Percentiles rank a stretch among this genome's conserved stretches.
phyloP scores from a whole-genome alignment of 176 grass and related monocot genomes.

The Carex myosuroides region DNA sequence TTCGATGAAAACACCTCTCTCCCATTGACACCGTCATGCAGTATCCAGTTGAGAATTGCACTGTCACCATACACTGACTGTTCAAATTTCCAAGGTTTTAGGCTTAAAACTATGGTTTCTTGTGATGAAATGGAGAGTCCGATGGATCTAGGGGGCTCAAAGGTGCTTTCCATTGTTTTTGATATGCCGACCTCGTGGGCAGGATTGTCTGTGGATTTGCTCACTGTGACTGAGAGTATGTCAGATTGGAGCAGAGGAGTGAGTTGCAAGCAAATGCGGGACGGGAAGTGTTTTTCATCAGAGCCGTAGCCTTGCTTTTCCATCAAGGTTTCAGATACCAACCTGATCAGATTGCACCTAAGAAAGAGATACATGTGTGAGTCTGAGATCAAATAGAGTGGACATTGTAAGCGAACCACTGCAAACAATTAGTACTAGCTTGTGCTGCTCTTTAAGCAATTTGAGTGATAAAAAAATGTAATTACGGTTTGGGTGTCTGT shows the following conservation, averaged over 20 bases:
- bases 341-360: slow-evolving; percentile 61
- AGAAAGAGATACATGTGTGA: not conserved
- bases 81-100: slow-evolving; percentile 73
- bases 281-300: slow-evolving; percentile 78
- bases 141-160: slow-evolving; percentile 24
- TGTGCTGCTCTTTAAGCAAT: not conserved
- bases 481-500: not conserved
- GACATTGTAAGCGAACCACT: not conserved
- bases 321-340: slow-evolving; percentile 70
- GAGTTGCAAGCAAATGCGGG: slow-evolving; percentile 59
- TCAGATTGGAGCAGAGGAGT: slow-evolving; percentile 48
- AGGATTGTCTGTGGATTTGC: slow-evolving; percentile 64
- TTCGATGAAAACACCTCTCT: slow-evolving; percentile 65
- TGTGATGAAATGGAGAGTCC: slow-evolving; percentile 38
- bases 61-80: slow-evolving; percentile 46
- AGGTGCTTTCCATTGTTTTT: slow-evolving; percentile 36
- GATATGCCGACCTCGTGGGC: slow-evolving; percentile 35
- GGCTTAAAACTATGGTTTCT: slow-evolving; percentile 33
- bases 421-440: not conserved
- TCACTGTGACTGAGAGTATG: slow-evolving; percentile 51
- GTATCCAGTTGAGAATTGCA: slow-evolving; percentile 50
- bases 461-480: slow-evolving; percentile 6
- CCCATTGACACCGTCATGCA: slow-evolving; percentile 42
- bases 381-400: not conserved
- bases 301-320: slow-evolving; percentile 56